Conservation (phyloP, 768 basidiomycete genomes). For the Tricholoma furcatifolium region DNA sequence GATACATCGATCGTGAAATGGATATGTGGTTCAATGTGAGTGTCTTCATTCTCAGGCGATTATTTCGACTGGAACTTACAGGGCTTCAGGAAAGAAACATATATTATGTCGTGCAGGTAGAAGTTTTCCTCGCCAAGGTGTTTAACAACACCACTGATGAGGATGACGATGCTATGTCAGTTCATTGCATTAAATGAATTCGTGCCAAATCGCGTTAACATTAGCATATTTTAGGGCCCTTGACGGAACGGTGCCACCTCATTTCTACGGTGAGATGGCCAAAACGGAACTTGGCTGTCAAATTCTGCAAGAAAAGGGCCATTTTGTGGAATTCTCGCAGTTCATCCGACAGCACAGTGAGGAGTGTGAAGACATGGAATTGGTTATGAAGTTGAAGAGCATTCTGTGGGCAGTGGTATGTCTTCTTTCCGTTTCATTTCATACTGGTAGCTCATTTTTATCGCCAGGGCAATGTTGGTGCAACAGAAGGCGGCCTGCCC, state of each 20-base stretch:
- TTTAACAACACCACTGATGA: constrained; percentile 68
- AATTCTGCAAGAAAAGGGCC: constrained; percentile 84
- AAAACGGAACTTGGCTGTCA: constrained; percentile 96
- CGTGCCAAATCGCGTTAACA: constrained; percentile 1
- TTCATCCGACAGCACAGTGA: constrained; percentile 86
- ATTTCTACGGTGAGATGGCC: constrained; percentile 98
- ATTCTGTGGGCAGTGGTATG: constrained; percentile 95
- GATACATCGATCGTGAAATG: constrained; percentile 93
- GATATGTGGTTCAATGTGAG: constrained; percentile 94
- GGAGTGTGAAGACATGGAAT: constrained; percentile 78
- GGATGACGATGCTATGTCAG: constrained; percentile 59
- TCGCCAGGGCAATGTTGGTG: constrained; percentile 87
- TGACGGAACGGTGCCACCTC: constrained; percentile 86
- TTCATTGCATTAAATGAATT: constrained; percentile 5
- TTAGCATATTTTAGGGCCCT: constrained; percentile 48
- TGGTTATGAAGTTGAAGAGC: constrained; percentile 90
- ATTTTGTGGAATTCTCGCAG: constrained; percentile 88
- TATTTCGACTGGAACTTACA: background rate
- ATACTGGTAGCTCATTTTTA: background rate
- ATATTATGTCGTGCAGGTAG: constrained; percentile 90
- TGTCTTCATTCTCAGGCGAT: background rate
- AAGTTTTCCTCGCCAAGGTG: constrained; percentile 83
- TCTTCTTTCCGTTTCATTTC: constrained; percentile 15
- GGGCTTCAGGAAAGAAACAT: constrained; percentile 80
- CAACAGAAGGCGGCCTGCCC: constrained; percentile 86